A percentile compares a stretch with the other conserved stretches of the same genome.
Conservation (phyloP, 805 yeast genomes). For the Kazachstania bromeliacearum region DNA sequence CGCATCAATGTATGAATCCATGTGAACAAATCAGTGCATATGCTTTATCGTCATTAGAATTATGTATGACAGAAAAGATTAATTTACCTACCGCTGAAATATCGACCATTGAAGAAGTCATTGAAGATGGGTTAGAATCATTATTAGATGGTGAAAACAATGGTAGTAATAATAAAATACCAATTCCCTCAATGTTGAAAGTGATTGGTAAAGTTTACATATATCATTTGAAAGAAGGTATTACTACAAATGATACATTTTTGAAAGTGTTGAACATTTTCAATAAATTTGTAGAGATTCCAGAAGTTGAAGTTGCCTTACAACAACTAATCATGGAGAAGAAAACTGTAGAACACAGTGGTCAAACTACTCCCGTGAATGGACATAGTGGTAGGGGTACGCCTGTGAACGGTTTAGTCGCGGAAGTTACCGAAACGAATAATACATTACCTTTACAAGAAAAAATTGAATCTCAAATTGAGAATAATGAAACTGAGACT, state of each 20-base stretch:
- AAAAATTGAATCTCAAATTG: too few species aligned
- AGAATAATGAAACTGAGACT: too few species aligned
- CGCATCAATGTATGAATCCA: slow-evolving; percentile 85
- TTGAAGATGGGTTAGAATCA: slow-evolving; percentile 71
- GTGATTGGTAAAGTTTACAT: slow-evolving; percentile 58
- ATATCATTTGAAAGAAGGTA: slow-evolving; percentile 34
- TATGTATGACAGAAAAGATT: slow-evolving; percentile 29
- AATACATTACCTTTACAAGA: too few species aligned
- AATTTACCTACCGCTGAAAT: slow-evolving; percentile 31
- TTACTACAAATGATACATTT: slow-evolving; percentile 32
- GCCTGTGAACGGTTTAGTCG: too few species aligned
- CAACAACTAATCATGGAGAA: slow-evolving; percentile 32
- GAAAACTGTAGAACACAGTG: slow-evolving; percentile 23
- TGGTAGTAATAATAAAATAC: slow-evolving; percentile 15
- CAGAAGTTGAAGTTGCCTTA: slow-evolving; percentile 31
- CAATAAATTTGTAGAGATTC: slow-evolving; percentile 33
- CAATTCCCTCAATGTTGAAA: slow-evolving; percentile 59
- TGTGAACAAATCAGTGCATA: slow-evolving; percentile 63
- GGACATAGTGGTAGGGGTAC: background rate
- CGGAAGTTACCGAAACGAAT: too few species aligned
- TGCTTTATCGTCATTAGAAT: slow-evolving; percentile 55
- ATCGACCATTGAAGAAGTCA: slow-evolving; percentile 44
- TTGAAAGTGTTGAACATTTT: slow-evolving; percentile 32
- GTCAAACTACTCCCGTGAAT: background rate
- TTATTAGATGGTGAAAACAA: slow-evolving; percentile 27